phyloP scores from a whole-genome alignment of 805 yeast species.

The Priceomyces carsonii region DNA sequence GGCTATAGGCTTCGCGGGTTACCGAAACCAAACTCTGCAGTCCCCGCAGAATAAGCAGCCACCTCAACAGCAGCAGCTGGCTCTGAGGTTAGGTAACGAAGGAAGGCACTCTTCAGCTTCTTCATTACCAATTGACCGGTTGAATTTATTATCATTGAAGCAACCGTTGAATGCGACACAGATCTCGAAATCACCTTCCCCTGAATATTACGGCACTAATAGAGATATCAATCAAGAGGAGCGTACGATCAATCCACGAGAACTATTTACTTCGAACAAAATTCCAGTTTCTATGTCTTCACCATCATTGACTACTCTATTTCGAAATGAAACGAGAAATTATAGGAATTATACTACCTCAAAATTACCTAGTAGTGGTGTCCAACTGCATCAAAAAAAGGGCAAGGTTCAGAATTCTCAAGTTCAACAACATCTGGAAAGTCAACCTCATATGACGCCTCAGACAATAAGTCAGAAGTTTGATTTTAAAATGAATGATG shows the following conservation, averaged over 20 bases:
- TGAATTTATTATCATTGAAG: conserved; percentile 23
- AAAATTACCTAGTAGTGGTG: conserved; percentile 2
- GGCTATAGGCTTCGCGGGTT: too few species aligned
- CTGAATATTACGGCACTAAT: conserved; percentile 10
- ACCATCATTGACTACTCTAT: conserved; percentile 14
- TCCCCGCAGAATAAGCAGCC: not conserved
- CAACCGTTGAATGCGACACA: conserved; percentile 8
- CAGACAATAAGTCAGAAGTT: conserved; percentile 12
- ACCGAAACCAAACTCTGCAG: too few species aligned
- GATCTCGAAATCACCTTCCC: conserved; percentile 17
- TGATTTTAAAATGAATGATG: conserved; percentile 37
- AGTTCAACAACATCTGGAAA: conserved; percentile 1
- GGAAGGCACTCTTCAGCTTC: conserved; percentile 4
- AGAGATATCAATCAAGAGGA: conserved; percentile 13
- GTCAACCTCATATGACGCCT: conserved; percentile 1
- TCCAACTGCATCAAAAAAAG: not conserved
- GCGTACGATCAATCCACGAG: conserved; percentile 35
- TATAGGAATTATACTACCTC: conserved; percentile 4
- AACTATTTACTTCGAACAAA: conserved; percentile 18
- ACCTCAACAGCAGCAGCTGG: not conserved
- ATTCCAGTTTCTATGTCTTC: conserved; percentile 10
- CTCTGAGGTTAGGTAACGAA: not conserved
- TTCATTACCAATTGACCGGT: conserved; percentile 24
- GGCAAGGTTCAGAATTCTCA: not conserved
- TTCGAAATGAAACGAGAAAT: conserved; percentile 5